A percentile compares a stretch with the other conserved stretches of the same genome.
Evolutionary conservation across 495 filamentous ascomycete genomes (phyloP).

Genomic region (Trichocladium uniseriatum): DNA sequence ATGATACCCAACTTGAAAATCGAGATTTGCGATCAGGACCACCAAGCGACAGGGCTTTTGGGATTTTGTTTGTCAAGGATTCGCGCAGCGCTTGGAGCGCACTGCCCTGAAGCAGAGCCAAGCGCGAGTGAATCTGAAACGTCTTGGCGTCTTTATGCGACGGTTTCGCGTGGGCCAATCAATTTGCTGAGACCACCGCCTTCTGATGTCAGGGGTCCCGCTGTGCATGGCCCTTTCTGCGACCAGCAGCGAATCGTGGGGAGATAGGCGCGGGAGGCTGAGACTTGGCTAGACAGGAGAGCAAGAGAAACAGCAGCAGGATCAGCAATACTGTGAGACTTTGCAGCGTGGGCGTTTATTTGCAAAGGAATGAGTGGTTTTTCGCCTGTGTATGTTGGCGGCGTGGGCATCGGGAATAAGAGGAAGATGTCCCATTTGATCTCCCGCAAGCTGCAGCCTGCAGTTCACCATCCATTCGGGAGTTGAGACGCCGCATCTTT

Average conservation of each 20-base stretch:
- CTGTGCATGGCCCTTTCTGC: not conserved
- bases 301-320: not conserved
- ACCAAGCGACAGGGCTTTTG: not conserved
- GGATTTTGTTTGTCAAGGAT: no score
- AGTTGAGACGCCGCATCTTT: no score
- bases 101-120: not conserved
- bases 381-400: no score
- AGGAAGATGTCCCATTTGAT: no score
- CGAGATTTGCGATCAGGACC: not conserved
- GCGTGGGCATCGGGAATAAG: no score
- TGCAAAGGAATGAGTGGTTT: not conserved
- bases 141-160: not conserved
- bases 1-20: not conserved
- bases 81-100: no score
- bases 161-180: constrained; percentile 3
- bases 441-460: no score
- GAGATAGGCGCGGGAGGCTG: not conserved
- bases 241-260: constrained; percentile 1
- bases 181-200: not conserved
- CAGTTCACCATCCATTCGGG: no score
- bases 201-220: constrained; percentile 2
- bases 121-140: constrained; percentile 1
- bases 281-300: not conserved
- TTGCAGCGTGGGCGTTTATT: not conserved
- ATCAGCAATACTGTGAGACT: not conserved